Evolutionary conservation across 345 rosid genomes (phyloP).

Genomic region (Camelina hispida): DNA sequence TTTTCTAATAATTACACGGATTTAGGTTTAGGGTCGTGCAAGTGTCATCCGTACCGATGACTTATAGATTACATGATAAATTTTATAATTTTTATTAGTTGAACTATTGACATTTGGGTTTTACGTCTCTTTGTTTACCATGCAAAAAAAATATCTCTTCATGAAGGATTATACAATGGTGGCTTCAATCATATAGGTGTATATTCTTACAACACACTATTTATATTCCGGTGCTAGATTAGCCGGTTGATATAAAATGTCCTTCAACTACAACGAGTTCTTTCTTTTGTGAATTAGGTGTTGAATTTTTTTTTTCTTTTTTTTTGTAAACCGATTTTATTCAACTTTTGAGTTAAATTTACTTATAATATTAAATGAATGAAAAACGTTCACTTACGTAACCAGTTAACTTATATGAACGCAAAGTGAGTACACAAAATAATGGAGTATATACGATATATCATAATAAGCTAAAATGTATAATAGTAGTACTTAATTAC

Average conservation of each 20-base stretch:
- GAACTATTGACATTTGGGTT: no score
- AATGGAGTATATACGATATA: not conserved
- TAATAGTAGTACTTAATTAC: no score
- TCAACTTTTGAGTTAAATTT: no score
- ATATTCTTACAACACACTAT: not conserved
- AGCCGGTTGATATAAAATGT: not conserved
- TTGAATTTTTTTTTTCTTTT: not conserved
- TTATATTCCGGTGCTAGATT: not conserved
- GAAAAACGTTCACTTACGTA: not conserved
- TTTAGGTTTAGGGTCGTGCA: no score
- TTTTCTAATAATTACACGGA: no score
- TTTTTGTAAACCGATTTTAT: no score
- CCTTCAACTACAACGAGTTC: not conserved
- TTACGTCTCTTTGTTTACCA: not conserved
- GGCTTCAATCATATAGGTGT: not conserved
- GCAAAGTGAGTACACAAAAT: not conserved
- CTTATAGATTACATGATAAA: no score
- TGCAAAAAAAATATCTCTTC: not conserved
- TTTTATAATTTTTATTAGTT: no score
- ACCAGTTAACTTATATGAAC: not conserved
- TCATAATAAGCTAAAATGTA: not conserved
- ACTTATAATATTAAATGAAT: no score
- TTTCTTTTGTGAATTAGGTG: not conserved
- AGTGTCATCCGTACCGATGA: no score
- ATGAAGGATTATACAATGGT: conserved; percentile 6